phyloP scores from a whole-genome alignment of 129 eudicot genomes.

The Saposhnikovia divaricata region DNA sequence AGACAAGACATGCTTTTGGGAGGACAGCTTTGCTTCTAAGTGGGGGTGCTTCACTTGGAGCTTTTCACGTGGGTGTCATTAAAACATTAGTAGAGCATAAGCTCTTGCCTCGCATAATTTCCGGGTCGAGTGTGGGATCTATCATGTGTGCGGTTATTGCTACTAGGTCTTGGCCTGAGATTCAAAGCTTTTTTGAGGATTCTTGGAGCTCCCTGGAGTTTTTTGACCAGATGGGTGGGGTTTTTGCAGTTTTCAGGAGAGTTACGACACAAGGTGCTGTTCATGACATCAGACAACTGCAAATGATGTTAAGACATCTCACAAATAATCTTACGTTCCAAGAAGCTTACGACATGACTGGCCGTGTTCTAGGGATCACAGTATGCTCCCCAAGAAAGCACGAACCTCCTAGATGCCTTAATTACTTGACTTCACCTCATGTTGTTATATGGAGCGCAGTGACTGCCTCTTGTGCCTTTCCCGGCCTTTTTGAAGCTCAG shows the following conservation, averaged over 20 bases:
- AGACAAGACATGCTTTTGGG: slow-evolving; percentile 94
- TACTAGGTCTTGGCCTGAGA: slow-evolving; percentile 92
- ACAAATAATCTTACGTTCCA: slow-evolving; percentile 90
- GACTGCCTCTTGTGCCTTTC: slow-evolving; percentile 98
- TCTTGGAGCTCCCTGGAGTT: slow-evolving; percentile 77
- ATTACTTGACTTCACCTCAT: slow-evolving; percentile 92
- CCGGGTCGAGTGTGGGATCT: slow-evolving; percentile 96
- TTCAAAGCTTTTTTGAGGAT: slow-evolving; percentile 92
- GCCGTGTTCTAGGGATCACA: slow-evolving; percentile 40
- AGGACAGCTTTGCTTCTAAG: slow-evolving; percentile 90
- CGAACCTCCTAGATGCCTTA: slow-evolving; percentile 89
- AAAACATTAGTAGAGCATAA: slow-evolving; percentile 90
- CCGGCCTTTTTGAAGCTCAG: slow-evolving; percentile 96
- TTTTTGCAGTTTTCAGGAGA: slow-evolving; percentile 64
- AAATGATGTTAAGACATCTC: slow-evolving; percentile 57
- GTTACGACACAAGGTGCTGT: slow-evolving; percentile 78
- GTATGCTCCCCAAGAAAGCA: slow-evolving; percentile 92
- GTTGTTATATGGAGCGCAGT: slow-evolving; percentile 98
- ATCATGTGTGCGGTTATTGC: slow-evolving; percentile 81
- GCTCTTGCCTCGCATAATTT: slow-evolving; percentile 84
- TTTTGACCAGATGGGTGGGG: slow-evolving; percentile 88
- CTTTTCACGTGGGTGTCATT: slow-evolving; percentile 91
- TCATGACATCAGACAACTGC: slow-evolving; percentile 85
- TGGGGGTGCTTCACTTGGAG: slow-evolving; percentile 99
- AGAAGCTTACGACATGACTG: slow-evolving; percentile 97